Evolutionary conservation across 257 asterid species (phyloP).

Genomic region (Ilex aquifolium): DNA sequence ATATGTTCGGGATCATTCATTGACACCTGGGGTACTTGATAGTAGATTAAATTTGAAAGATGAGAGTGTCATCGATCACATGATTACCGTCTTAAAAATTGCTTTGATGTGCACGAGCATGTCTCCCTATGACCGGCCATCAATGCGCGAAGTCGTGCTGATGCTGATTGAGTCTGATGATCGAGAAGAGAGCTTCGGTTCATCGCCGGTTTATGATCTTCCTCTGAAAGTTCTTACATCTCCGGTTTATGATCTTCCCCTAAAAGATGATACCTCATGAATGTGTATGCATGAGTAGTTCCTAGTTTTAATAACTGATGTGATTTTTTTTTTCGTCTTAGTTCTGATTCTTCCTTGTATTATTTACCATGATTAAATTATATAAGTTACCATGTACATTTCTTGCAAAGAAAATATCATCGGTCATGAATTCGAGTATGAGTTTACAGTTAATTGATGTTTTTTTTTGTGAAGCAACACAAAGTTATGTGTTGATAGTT

Average conservation of each 20-base stretch:
- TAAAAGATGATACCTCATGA: slow-evolving; percentile 35
- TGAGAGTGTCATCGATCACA: slow-evolving; percentile 46
- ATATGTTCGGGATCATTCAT: slow-evolving; percentile 45
- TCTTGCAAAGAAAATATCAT: slow-evolving; percentile 14
- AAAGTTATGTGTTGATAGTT: too few relatives aligned
- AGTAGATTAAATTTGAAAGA: slow-evolving; percentile 50
- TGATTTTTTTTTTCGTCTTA: slow-evolving; percentile 10
- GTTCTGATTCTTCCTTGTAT: slow-evolving; percentile 26
- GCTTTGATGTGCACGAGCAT: slow-evolving; percentile 76
- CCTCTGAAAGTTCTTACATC: slow-evolving; percentile 2
- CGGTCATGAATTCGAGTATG: too few relatives aligned
- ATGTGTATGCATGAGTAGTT: slow-evolving; percentile 19
- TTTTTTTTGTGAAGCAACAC: too few relatives aligned
- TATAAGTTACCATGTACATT: slow-evolving; percentile 40
- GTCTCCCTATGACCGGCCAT: slow-evolving; percentile 75
- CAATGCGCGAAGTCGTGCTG: slow-evolving; percentile 79
- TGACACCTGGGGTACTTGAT: slow-evolving; percentile 65
- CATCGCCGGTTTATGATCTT: slow-evolving; percentile 43
- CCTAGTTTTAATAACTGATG: slow-evolving; percentile 13
- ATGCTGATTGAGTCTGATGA: slow-evolving; percentile 78
- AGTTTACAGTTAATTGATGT: too few relatives aligned
- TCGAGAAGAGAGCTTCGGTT: slow-evolving; percentile 39
- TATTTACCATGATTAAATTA: slow-evolving; percentile 15
- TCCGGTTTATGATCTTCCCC: too few relatives aligned
- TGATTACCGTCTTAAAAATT: slow-evolving; percentile 64